A percentile compares a stretch with the other conserved stretches of the same genome.
Conservation (phyloP, 2,329 filamentous ascomycete species). For the Trichoderma oligosporum region DNA sequence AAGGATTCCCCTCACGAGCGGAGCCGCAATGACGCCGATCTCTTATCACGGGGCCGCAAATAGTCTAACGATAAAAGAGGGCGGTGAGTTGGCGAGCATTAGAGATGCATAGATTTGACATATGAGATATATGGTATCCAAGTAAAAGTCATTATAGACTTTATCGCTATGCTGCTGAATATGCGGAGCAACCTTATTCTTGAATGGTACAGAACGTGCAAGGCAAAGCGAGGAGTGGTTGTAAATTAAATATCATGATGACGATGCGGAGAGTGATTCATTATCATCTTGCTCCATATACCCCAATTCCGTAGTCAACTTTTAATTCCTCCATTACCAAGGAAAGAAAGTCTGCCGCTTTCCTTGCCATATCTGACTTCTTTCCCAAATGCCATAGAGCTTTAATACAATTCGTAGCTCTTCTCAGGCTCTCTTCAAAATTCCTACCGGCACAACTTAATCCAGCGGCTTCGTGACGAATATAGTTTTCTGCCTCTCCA, state of each 20-base stretch:
- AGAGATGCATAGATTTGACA: no score
- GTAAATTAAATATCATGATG: neutral
- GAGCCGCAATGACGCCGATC: neutral
- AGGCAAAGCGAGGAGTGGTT: no score
- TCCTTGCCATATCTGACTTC: neutral
- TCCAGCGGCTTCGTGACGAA: neutral
- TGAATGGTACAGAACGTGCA: no score
- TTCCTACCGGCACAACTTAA: neutral
- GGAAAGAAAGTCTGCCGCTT: neutral
- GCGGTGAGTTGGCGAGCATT: neutral
- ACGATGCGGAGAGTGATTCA: neutral
- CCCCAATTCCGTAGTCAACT: neutral
- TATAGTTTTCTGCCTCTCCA: neutral
- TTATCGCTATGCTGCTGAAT: no score
- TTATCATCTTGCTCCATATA: neutral
- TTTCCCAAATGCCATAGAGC: neutral
- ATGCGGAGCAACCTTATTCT: no score
- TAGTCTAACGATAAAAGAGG: neutral
- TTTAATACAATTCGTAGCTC: neutral
- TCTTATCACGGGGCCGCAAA: neutral
- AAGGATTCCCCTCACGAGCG: neutral
- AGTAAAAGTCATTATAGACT: no score
- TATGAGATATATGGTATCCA: no score
- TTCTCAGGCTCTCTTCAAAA: neutral
- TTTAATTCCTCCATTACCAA: neutral